Evolutionary conservation across 73 alveolate species (phyloP).

Genomic region (Paramecium sonneborni): DNA sequence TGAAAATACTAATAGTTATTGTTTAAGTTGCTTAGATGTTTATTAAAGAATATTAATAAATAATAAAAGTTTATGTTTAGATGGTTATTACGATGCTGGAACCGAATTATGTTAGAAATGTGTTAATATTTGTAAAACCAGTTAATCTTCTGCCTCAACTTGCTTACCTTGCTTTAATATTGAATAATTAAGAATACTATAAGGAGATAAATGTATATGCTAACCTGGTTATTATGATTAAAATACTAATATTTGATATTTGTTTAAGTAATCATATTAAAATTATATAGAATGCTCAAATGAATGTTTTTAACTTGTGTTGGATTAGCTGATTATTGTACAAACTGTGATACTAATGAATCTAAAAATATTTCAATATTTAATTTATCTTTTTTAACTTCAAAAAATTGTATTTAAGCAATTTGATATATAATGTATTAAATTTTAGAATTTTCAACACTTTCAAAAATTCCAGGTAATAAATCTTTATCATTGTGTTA

Average conservation of each 20-base stretch:
- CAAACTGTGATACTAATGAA: background rate
- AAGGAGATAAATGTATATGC: background rate
- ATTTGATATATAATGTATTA: too few relatives aligned
- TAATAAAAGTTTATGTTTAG: background rate
- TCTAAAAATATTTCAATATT: too few relatives aligned
- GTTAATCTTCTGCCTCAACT: background rate
- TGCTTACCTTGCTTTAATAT: background rate
- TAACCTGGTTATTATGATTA: background rate
- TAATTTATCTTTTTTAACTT: too few relatives aligned
- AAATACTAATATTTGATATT: background rate
- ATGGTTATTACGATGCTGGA: background rate
- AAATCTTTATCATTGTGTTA: too few relatives aligned
- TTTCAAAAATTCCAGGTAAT: too few relatives aligned
- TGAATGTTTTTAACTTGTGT: background rate
- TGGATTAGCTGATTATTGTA: background rate
- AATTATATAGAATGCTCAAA: background rate
- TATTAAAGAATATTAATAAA: background rate
- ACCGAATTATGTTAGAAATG: background rate
- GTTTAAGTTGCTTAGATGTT: background rate
- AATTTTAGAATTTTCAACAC: too few relatives aligned
- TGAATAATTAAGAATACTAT: background rate
- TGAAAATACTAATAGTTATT: background rate
- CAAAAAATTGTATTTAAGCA: too few relatives aligned
- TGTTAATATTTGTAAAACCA: background rate
- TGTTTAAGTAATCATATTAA: background rate